Evolutionary conservation across 768 basidiomycete species (phyloP), one percentile per base, ranked within the genome.

Genomic region (Amanita inopinata): DNA sequence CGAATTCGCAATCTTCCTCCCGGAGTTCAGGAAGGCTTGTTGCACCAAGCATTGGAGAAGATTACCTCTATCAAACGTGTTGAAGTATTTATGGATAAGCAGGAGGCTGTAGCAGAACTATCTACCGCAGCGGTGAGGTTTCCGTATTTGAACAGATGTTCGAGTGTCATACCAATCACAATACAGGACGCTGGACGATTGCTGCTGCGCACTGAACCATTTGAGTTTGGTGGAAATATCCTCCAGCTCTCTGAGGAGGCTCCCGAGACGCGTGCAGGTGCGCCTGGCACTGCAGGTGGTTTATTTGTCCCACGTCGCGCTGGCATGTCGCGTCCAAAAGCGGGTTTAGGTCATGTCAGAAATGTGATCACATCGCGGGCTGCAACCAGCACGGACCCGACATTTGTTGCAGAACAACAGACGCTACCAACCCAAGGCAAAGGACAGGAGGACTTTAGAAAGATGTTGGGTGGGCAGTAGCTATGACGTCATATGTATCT

Each of bases 1-100:
- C 78, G 84, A 6, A 64, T 97, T 39, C 74, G 70, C 15, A 80
- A 80, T 38, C 69, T 99, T 15, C 88, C 89, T 11, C 54, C 73
- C 2, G 75, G 66, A 7, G 80, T 88, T 3, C 88, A 96, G 55
- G 96, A 98, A 56, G 94, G 87, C 2, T 64, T 98, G 1, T 61
- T 99, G 18, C 94, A 99, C 52, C 96, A 98, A 65, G 65, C 68
- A 0, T 62, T 99, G 3, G 89, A 92, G 57, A 94, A 90, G 60
- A 57, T 83, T 30, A 75, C 76, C 0, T 10, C 43, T 2, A 73
- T 88, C 30, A 78, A 74, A 38, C 77, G 91, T 4, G 75, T 89
- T 2, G 83, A 91, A 56, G 68, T 94, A 4, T 80, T 91, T 51
- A 56, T 63, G 4, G 74, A 80, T 46, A 59, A 60, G 36, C 66